Evolutionary conservation across 805 yeast species (phyloP).

Genomic region (Alloascoidea africana): DNA sequence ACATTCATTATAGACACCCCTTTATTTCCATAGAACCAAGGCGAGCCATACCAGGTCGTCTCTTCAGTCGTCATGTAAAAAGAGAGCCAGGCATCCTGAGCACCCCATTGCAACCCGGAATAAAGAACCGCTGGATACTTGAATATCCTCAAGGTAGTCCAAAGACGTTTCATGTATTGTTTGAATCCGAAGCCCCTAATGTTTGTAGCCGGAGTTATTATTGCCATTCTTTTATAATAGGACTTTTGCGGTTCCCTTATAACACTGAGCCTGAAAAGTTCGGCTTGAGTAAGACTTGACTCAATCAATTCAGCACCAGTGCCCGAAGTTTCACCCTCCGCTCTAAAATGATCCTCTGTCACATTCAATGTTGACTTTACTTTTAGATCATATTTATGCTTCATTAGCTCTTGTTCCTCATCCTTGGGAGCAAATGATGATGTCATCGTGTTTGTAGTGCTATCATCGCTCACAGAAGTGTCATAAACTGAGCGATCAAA

Average conservation of each 20-base stretch:
- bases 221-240: constrained; percentile 29
- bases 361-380: too few species aligned
- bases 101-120: constrained; percentile 67
- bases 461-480: constrained; percentile 3
- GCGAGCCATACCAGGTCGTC: constrained; percentile 45
- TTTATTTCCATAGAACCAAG: constrained; percentile 48
- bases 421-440: constrained; percentile 2
- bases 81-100: constrained; percentile 62
- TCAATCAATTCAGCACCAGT: too few species aligned
- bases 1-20: constrained; percentile 68
- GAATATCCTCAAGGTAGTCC: constrained; percentile 37
- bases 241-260: constrained; percentile 25
- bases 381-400: background rate
- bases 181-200: constrained; percentile 48
- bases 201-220: constrained; percentile 43
- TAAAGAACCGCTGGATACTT: constrained; percentile 49
- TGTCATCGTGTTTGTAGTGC: constrained; percentile 3
- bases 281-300: too few species aligned
- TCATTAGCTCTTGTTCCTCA: background rate
- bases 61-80: constrained; percentile 66
- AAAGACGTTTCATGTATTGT: constrained; percentile 42
- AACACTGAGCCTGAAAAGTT: too few species aligned
- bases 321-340: too few species aligned
- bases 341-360: too few species aligned
- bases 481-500: constrained; percentile 49